These are phyloP conservation scores for Nymphaea thermarum DNA, from an alignment of 164 flowering plant genomes.

Conservation along the genomic window DNA sequence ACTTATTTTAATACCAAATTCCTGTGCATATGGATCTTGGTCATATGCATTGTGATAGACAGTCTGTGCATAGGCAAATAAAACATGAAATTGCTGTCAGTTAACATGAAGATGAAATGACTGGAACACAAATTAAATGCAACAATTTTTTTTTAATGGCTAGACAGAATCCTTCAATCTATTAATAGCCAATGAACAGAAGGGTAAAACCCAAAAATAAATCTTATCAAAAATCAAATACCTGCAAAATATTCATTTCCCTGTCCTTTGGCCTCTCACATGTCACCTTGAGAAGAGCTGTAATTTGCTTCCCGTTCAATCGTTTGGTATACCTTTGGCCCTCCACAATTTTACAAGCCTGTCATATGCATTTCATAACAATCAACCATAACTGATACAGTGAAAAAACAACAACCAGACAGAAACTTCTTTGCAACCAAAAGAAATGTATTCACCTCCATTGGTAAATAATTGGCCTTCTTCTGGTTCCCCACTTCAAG, in stretches of 20 bases:
- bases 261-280: conserved; percentile 49
- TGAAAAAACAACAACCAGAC: not conserved
- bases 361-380: not conserved
- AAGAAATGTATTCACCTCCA: conserved; percentile 35
- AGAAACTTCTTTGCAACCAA: not conserved
- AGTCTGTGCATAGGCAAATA: conserved; percentile 21
- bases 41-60: conserved; percentile 39
- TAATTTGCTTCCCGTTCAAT: conserved; percentile 52
- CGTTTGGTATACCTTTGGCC: conserved; percentile 51
- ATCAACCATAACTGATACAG: not conserved
- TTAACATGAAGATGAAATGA: too few species aligned
- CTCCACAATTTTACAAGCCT: conserved; percentile 46
- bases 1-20: conserved; percentile 43
- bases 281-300: conserved; percentile 38
- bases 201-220: not conserved
- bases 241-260: conserved; percentile 44
- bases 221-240: conserved; percentile 1
- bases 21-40: conserved; percentile 46
- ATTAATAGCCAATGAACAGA: too few species aligned
- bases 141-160: too few species aligned
- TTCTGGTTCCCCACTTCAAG: conserved; percentile 61
- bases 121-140: too few species aligned
- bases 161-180: too few species aligned
- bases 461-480: conserved; percentile 58
- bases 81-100: not conserved